These are phyloP conservation scores for Lactarius vividus DNA, from an alignment of 768 basidiomycete species.

Conservation along the genomic window DNA sequence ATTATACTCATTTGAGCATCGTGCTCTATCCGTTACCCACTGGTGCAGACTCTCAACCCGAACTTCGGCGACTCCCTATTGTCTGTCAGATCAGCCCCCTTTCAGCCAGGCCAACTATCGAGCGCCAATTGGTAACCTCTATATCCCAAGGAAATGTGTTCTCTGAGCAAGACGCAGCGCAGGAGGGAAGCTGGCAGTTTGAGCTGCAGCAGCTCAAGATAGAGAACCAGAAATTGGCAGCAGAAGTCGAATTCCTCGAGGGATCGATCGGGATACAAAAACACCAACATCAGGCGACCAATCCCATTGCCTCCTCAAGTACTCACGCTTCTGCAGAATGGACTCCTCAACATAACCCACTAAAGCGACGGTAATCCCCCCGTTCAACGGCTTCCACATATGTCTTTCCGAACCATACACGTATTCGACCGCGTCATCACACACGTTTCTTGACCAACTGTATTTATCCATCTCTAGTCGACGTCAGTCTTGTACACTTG, in stretches of 20 bases:
- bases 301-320: not conserved
- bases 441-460: slow-evolving; percentile 17
- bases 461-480: slow-evolving; percentile 23
- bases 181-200: slow-evolving; percentile 89
- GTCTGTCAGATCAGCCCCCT: slow-evolving; percentile 33
- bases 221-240: slow-evolving; percentile 60
- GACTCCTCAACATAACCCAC: slow-evolving; percentile 17
- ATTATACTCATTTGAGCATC: slow-evolving; percentile 13
- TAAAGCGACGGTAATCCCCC: slow-evolving; percentile 21
- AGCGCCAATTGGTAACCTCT: slow-evolving; percentile 17
- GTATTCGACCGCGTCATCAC: slow-evolving; percentile 15
- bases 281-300: slow-evolving; percentile 18
- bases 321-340: slow-evolving; percentile 14
- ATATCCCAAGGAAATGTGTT: slow-evolving; percentile 51
- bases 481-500: slow-evolving; percentile 21
- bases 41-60: slow-evolving; percentile 19
- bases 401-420: slow-evolving; percentile 10
- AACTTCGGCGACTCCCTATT: slow-evolving; percentile 19
- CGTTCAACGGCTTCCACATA: not conserved
- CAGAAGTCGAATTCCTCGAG: slow-evolving; percentile 52
- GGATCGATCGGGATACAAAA: slow-evolving; percentile 14
- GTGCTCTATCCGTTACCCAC: slow-evolving; percentile 25
- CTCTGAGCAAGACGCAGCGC: slow-evolving; percentile 62
- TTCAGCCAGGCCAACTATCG: slow-evolving; percentile 13
- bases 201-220: slow-evolving; percentile 82